phyloP scores from a whole-genome alignment of 2,329 filamentous ascomycete species.

The Neofusicoccum cordaticola region DNA sequence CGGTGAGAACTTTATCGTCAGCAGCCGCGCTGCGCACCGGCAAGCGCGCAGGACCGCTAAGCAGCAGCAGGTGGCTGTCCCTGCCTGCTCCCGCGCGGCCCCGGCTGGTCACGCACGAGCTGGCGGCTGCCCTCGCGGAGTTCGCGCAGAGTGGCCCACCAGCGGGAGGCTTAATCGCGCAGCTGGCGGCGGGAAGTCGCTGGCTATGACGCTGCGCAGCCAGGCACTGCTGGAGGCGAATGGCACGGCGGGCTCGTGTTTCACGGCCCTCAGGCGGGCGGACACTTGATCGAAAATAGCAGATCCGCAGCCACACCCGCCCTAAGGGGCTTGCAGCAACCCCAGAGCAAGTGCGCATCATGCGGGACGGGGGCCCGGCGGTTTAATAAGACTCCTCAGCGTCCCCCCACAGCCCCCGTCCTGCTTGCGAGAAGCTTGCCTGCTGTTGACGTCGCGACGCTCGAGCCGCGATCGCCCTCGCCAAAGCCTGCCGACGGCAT shows the following conservation, averaged over 20 bases:
- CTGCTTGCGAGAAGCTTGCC: background rate
- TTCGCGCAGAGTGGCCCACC: background rate
- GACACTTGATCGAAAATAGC: constrained; percentile 15
- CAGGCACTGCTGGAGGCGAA: background rate
- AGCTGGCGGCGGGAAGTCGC: background rate
- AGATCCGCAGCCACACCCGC: constrained; percentile 16
- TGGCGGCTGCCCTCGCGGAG: background rate
- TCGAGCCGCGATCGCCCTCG: background rate
- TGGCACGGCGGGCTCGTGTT: background rate
- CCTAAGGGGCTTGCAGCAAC: constrained; percentile 3
- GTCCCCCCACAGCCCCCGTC: background rate
- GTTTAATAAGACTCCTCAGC: constrained; percentile 3
- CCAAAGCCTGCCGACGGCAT: background rate
- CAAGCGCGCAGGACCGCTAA: no score
- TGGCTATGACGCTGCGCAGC: constrained; percentile 1
- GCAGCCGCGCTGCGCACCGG: no score
- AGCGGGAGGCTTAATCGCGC: constrained; percentile 2
- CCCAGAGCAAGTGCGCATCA: constrained; percentile 1
- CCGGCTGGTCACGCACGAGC: background rate
- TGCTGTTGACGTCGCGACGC: background rate
- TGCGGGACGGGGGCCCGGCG: background rate
- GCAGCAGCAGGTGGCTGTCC: background rate
- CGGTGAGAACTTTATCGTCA: constrained; percentile 3
- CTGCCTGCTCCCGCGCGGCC: background rate
- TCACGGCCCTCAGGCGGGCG: background rate